Evolutionary conservation across 2,329 filamentous ascomycete species (phyloP).

Genomic region (Aspergillus flavus): DNA sequence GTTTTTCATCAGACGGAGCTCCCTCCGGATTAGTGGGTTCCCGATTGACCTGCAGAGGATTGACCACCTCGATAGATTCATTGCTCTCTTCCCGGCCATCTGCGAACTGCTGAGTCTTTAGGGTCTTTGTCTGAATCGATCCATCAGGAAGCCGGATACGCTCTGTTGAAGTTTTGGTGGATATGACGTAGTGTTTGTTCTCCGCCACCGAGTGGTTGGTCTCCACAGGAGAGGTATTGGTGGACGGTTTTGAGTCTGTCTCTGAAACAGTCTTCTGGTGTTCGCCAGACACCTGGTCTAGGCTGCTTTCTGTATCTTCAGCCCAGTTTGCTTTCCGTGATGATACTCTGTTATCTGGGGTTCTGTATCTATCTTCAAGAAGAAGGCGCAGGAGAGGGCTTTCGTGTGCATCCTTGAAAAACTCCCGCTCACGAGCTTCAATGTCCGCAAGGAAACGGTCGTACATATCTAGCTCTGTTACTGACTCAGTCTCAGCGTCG

Average conservation of each 20-base stretch:
- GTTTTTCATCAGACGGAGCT: constrained; percentile 14
- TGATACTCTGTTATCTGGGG: constrained; percentile 21
- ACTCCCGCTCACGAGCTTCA: constrained; percentile 35
- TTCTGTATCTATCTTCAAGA: constrained; percentile 33
- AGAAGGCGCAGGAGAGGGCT: constrained; percentile 41
- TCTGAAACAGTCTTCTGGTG: constrained; percentile 24
- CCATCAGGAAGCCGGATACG: constrained; percentile 59
- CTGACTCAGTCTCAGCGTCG: constrained; percentile 35
- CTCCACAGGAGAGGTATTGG: constrained; percentile 1
- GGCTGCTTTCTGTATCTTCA: constrained; percentile 29
- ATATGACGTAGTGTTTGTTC: constrained; percentile 46
- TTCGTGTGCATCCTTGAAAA: constrained; percentile 28
- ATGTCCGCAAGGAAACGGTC: constrained; percentile 50
- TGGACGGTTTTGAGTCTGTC: background rate
- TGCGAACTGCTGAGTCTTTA: constrained; percentile 61
- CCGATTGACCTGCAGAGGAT: constrained; percentile 23
- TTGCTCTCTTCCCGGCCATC: constrained; percentile 63
- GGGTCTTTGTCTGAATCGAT: constrained; percentile 58
- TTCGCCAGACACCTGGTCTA: constrained; percentile 31
- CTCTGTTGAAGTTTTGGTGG: constrained; percentile 60
- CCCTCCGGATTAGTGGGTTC: constrained; percentile 15
- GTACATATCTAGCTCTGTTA: constrained; percentile 58
- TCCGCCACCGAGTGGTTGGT: constrained; percentile 9
- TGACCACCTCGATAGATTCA: constrained; percentile 53
- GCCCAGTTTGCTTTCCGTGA: constrained; percentile 6